Conservation (phyloP, 352 stramenopile species). For the Pythium monospermum region DNA sequence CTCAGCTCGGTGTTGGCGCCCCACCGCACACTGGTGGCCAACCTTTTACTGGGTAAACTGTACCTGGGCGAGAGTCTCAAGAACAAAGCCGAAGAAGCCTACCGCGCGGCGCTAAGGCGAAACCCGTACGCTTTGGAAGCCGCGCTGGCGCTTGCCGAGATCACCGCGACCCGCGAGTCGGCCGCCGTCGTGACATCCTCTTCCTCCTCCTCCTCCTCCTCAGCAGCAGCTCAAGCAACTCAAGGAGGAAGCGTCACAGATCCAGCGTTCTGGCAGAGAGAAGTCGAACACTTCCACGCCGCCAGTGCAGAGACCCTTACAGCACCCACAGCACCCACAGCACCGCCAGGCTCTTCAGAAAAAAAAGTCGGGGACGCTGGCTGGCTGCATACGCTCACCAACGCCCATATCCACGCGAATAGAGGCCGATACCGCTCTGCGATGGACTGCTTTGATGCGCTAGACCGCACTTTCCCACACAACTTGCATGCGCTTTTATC, state of each 20-base stretch:
- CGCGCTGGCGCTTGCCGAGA: slow-evolving; percentile 56
- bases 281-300: slow-evolving; percentile 51
- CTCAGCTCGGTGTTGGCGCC: slow-evolving; percentile 41
- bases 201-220: background rate
- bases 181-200: slow-evolving; percentile 10
- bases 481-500: slow-evolving; percentile 61
- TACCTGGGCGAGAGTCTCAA: slow-evolving; percentile 52
- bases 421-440: slow-evolving; percentile 33
- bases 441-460: slow-evolving; percentile 20
- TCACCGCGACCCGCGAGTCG: slow-evolving; percentile 41
- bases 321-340: background rate
- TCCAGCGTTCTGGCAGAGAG: slow-evolving; percentile 21
- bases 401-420: slow-evolving; percentile 44
- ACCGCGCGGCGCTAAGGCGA: slow-evolving; percentile 39
- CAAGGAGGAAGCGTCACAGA: slow-evolving; percentile 15
- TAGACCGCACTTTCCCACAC: slow-evolving; percentile 43
- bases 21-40: slow-evolving; percentile 41
- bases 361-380: slow-evolving; percentile 26
- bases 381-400: slow-evolving; percentile 60
- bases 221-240: slow-evolving; percentile 5
- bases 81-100: slow-evolving; percentile 63
- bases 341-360: no score
- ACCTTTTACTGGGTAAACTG: slow-evolving; percentile 65
- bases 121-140: slow-evolving; percentile 81
- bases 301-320: slow-evolving; percentile 14